Conservation (phyloP, 2,329 filamentous ascomycete species). For the Microsporum canis region DNA sequence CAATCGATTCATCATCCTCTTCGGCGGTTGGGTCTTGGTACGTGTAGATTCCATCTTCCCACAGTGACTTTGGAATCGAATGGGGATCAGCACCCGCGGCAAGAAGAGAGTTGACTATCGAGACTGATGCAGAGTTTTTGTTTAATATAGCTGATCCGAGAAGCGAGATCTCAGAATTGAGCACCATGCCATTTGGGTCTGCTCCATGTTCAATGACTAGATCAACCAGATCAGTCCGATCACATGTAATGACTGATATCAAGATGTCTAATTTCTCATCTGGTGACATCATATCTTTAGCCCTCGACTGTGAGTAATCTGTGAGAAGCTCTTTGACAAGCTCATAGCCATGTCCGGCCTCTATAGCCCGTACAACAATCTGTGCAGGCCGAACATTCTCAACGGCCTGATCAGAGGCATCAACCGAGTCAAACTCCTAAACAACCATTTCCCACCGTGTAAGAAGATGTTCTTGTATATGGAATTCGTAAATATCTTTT, state of each 20-base stretch:
- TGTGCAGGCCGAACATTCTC: not conserved
- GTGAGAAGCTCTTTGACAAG: conserved; percentile 8
- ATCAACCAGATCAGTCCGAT: conserved; percentile 8
- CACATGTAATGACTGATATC: conserved; percentile 8
- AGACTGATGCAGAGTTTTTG: conserved; percentile 2
- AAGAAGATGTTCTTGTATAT: not conserved
- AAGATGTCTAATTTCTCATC: conserved; percentile 9
- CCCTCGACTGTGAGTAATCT: not conserved
- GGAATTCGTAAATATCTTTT: not conserved
- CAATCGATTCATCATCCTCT: not conserved
- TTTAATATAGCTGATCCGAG: conserved; percentile 11
- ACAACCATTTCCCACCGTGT: not conserved
- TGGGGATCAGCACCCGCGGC: conserved; percentile 10
- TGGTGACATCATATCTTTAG: conserved; percentile 3
- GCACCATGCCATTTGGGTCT: conserved; percentile 10
- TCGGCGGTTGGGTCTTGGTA: not conserved
- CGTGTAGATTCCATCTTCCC: conserved; percentile 1
- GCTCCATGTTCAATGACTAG: conserved; percentile 12
- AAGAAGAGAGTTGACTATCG: conserved; percentile 9
- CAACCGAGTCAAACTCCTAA: not conserved
- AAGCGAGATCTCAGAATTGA: conserved; percentile 8
- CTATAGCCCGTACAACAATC: conserved; percentile 8
- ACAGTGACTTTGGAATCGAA: conserved; percentile 10
- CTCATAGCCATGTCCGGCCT: conserved; percentile 1
- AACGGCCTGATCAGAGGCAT: not conserved